Evolutionary conservation across 1,284 basidiomycete genomes (phyloP), one percentile per base, ranked within the genome.

Genomic region (Moniliophthora roreri): DNA sequence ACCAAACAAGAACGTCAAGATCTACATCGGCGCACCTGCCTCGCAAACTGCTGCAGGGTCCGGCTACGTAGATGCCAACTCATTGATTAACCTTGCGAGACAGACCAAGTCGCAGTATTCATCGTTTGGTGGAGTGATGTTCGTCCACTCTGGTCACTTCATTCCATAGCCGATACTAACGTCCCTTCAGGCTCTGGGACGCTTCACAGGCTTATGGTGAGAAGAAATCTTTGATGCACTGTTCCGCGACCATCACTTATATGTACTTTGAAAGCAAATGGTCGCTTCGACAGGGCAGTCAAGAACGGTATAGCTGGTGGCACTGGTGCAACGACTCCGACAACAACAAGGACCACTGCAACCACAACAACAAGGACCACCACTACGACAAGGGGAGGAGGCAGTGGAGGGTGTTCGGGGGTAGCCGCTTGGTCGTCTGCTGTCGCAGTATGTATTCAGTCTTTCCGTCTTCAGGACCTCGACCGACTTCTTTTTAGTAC

Each of bases 81-180:
- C 75, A 3, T 67, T 86, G 28, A 71, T 68, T 2, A 66, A 60
- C 48, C 77, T 84, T 51, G 72, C 78, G 6, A 60, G 68, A 39
- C 59, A 73, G 51, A 80, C 75, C 2, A 73, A 75, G 39, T 60
- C 69, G 13, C 65, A 76, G 53, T 87, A 77, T 62, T 78, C 81
- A 9, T 84, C 82, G 20, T 87, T 87, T 62, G 85, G 85, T 6
- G 85, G 85, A 28, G 72, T 84, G 20, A 88, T 88, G 85, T 69
- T 86, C 46, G 59, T 60, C 20, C 23, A 16, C 40, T 15, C n/a
- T 37, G 50, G 39, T 40, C 36, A 15, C 10, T 34, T 0, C 20
- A 50, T 32, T 20, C 9, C 13, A 21, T 9, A 4, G 28, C 24
- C 11, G 44, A 46, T 16, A n/a, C 24, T n/a, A 46, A 9, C 4